phyloP scores from a whole-genome alignment of 495 filamentous ascomycete genomes.

The Annulohypoxylon nitens region DNA sequence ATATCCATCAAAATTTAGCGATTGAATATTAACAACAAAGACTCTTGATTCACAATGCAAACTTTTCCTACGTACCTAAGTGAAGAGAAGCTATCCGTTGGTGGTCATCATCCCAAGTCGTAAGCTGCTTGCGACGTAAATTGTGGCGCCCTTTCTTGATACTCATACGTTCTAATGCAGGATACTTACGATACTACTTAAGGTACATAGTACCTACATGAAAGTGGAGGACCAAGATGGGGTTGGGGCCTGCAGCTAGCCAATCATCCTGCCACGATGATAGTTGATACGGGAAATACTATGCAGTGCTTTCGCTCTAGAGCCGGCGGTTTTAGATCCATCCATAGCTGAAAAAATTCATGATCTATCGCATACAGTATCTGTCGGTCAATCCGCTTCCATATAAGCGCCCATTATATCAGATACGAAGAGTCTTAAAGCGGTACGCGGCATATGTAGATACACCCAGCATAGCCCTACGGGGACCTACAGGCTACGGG shows the following conservation, averaged over 20 bases:
- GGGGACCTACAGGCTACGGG: not conserved
- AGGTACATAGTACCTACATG: constrained; percentile 3
- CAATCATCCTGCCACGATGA: constrained; percentile 37
- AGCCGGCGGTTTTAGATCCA: constrained; percentile 12
- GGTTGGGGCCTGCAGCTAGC: constrained; percentile 7
- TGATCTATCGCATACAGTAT: constrained; percentile 14
- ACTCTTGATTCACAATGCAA: not conserved
- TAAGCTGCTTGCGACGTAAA: constrained; percentile 12
- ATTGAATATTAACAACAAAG: not conserved
- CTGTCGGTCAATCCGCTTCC: constrained; percentile 18
- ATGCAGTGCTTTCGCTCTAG: not conserved
- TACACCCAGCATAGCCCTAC: constrained; percentile 1
- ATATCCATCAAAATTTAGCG: not conserved
- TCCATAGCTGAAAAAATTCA: constrained; percentile 29
- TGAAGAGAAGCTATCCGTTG: not conserved
- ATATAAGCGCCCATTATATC: constrained; percentile 14
- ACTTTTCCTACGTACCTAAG: not conserved
- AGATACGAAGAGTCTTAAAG: constrained; percentile 16
- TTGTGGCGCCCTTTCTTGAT: not conserved
- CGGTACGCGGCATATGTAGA: constrained; percentile 2
- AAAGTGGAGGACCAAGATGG: not conserved
- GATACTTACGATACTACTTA: not conserved
- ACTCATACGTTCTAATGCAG: constrained; percentile 6
- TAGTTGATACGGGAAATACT: constrained; percentile 14
- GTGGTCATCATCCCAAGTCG: constrained; percentile 8